Percentiles rank a stretch among this genome's conserved stretches.
These are phyloP conservation scores for Mesembryanthemum crystallinum DNA, from an alignment of 148 eudicot species.

Conservation along the genomic window DNA sequence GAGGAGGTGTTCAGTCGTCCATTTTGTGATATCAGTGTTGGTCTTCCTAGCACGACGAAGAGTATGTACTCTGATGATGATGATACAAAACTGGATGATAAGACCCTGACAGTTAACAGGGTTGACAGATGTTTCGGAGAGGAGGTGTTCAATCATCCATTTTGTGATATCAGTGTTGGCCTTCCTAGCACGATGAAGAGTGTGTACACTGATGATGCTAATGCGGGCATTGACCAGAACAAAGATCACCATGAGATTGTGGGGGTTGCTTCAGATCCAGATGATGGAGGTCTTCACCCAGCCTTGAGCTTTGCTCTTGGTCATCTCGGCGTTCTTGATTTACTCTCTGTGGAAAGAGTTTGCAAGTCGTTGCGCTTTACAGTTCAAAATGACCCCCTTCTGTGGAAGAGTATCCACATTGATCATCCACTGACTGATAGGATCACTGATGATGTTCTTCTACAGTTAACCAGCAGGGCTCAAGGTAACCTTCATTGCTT, in stretches of 20 bases:
- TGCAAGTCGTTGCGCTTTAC: constrained; percentile 56
- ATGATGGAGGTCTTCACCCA: constrained; percentile 43
- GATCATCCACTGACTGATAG: constrained; percentile 53
- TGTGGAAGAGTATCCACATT: constrained; percentile 68
- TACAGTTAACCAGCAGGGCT: constrained; percentile 60
- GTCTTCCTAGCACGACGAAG: constrained; percentile 16
- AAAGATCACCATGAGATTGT: too few relatives aligned
- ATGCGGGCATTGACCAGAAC: constrained; percentile 3
- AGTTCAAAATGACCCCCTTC: constrained; percentile 59
- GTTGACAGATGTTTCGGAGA: constrained; percentile 8
- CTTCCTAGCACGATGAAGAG: constrained; percentile 15
- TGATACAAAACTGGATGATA: background rate
- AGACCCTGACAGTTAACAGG: background rate
- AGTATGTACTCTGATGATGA: constrained; percentile 4
- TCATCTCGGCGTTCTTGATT: constrained; percentile 61
- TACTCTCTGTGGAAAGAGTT: constrained; percentile 65
- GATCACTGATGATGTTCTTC: constrained; percentile 63
- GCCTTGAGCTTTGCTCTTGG: constrained; percentile 66
- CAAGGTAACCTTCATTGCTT: constrained; percentile 68
- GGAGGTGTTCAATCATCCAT: constrained; percentile 18
- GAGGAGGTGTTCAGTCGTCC: constrained; percentile 22
- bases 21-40: constrained; percentile 15
- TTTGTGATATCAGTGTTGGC: constrained; percentile 14
- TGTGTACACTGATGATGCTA: background rate
- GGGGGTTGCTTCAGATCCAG: constrained; percentile 22